These are phyloP conservation scores for Lepiota brunneoincarnata DNA, from an alignment of 768 basidiomycete species.

Conservation along the genomic window DNA sequence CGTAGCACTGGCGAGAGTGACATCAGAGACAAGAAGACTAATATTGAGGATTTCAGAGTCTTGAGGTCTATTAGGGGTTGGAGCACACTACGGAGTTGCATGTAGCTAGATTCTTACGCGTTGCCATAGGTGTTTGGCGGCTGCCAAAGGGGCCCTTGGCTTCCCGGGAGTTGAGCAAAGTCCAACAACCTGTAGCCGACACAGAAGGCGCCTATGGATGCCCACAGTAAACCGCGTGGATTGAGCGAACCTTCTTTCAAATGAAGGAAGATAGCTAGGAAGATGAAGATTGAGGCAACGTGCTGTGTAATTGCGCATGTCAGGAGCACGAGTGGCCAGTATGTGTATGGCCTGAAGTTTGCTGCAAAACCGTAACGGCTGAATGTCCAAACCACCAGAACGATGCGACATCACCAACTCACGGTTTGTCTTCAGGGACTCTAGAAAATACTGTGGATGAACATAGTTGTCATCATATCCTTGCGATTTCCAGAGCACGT, in stretches of 20 bases:
- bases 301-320: conserved; percentile 84
- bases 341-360: conserved; percentile 78
- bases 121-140: background rate
- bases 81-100: conserved; percentile 6
- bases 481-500: conserved; percentile 77
- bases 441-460: conserved; percentile 68
- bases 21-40: conserved; percentile 87
- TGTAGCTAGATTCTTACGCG: background rate
- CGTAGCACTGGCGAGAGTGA: conserved; percentile 88
- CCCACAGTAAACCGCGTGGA: conserved; percentile 65
- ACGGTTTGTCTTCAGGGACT: conserved; percentile 79
- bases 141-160: background rate
- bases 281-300: conserved; percentile 74
- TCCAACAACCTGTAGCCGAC: conserved; percentile 64
- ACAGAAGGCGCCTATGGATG: conserved; percentile 58
- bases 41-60: conserved; percentile 73
- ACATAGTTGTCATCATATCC: conserved; percentile 85
- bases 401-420: conserved; percentile 24
- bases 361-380: conserved; percentile 37
- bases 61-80: conserved; percentile 53
- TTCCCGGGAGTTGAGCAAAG: conserved; percentile 3
- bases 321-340: conserved; percentile 66
- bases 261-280: conserved; percentile 76
- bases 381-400: conserved; percentile 1
- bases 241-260: conserved; percentile 64